Conservation (phyloP, 2,329 filamentous ascomycete species). For the Fusarium goolgardi region DNA sequence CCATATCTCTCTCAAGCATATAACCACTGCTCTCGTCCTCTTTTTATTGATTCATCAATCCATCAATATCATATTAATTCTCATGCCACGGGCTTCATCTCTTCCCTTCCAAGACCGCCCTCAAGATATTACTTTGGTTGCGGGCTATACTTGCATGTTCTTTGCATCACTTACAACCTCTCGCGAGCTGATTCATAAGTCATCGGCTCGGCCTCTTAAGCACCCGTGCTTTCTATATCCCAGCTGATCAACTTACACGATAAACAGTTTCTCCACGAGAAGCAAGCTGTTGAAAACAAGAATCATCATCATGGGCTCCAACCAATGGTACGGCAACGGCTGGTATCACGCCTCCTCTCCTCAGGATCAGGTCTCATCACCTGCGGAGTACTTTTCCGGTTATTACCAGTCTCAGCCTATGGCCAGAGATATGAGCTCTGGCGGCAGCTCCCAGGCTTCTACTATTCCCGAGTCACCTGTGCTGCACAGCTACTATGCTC, state of each 20-base stretch:
- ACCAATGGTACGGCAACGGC: conserved; percentile 24
- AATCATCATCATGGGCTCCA: conserved; percentile 32
- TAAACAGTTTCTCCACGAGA: conserved; percentile 3
- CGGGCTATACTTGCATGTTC: conserved; percentile 30
- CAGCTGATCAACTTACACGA: conserved; percentile 10
- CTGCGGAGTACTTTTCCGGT: conserved; percentile 30
- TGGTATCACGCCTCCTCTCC: conserved; percentile 36
- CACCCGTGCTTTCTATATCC: conserved; percentile 17
- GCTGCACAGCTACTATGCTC: conserved; percentile 31
- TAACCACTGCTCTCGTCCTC: conserved; percentile 23
- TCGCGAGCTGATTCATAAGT: conserved; percentile 13
- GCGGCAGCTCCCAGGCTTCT: conserved; percentile 46
- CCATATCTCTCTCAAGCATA: conserved; percentile 24
- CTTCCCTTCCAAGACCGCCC: conserved; percentile 32
- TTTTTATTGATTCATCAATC: neutral
- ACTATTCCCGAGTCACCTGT: conserved; percentile 47
- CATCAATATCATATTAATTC: conserved; percentile 22
- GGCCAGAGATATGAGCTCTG: conserved; percentile 47
- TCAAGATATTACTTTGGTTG: conserved; percentile 33
- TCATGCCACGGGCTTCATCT: conserved; percentile 32
- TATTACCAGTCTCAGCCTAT: conserved; percentile 46
- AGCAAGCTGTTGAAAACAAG: neutral
- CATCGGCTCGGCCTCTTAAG: conserved; percentile 30
- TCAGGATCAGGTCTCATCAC: conserved; percentile 37
- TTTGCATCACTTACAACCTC: conserved; percentile 1